Evolutionary conservation across 176 grass and related monocot genomes (phyloP), one percentile per base, ranked within the genome.

Genomic region (Leersia perrieri): DNA sequence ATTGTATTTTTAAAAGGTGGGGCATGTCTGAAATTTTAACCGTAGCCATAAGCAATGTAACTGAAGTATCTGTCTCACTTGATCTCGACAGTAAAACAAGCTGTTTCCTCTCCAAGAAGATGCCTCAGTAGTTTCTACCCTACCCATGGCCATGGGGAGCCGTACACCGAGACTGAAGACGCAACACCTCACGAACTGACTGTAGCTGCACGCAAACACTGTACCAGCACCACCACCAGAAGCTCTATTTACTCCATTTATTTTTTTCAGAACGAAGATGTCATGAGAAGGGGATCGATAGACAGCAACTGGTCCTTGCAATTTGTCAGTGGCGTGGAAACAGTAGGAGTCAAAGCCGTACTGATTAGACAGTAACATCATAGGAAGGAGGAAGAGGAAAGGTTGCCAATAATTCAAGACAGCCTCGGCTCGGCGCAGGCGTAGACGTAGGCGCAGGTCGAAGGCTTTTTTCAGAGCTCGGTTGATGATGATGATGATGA

Each of bases 381-480:
- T 60, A 31, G 30, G 11, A 6, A 5, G 66, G 23, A 68, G 5
- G 60, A 60, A 28, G n/a, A 55, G 7, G n/a, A 15, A 11, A 57
- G 84, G 77, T 68, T 60, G 84, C 70, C 77, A 45, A 57, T 86
- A 80, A 86, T 80, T 44, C 27, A 86, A 57, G 84, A 30, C 67
- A 79, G n/a, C 64, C 16, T n/a, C n/a, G n/a, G n/a, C n/a, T n/a
- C 36, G 5, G 36, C 36, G 36, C 36, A 39, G 39, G 36, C 2
- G n/a, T n/a, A n/a, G n/a, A n/a, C n/a, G n/a, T n/a, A 7, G 36
- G 44, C 14, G 47, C 47, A 9, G 53, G 53, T 58, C 9, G 36
- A 22, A 15, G 30, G 53, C 25, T 9, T 73, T 63, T 65, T 36
- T 58, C 49, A 58, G 28, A 73, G 42, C 40, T n/a, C 18, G 1